Base-by-base conservation (phyloP, 2,329 filamentous ascomycete species). In the Fusarium bulbicola region DNA sequence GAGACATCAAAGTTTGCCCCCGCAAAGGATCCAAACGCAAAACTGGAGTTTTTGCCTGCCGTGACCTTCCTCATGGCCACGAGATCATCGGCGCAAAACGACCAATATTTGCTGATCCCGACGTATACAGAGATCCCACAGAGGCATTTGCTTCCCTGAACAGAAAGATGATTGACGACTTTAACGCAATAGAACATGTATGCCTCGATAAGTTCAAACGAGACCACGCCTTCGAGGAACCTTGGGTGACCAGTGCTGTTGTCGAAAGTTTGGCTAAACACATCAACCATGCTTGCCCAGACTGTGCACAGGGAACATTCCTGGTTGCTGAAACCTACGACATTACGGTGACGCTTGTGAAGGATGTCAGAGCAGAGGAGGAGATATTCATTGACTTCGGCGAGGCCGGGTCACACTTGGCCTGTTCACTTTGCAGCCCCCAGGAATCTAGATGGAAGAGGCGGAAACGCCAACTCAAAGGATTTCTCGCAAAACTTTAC, bases 351-450 rank as follows among this genome's bases (percentile, higher is more conserved):
- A 69, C 13, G 26, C 58, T 74, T 2, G 10, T 56, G 12, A 70
- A 49, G 15, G 11, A 49, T 6, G 42, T 85, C 36, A 52, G 40
- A 6, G 37, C 62, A 5, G 80, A 74, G 16, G 76, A 83, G 9
- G 78, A 85, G 70, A 68, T 85, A 37, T 80, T 81, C 37, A 80
- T 85, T 72, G 68, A 81, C 70, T 84, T 85, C 62, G 12, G n/a
- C 21, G 74, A 78, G 58, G 79, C 79, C 43, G 43, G 43, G 7
- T 64, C 79, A 59, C 57, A 68, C 15, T 81, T 81, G 43, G 45
- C 49, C 0, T 84, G 83, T 61, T 58, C 59, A 1, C 21, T 70
- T 11, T 80, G 78, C 37, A 57, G 58, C 11, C 16, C 15, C 18
- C 7, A 14, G 5, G 42, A 18, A 42, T 7, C 11, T 30, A 32